These are phyloP conservation scores for Rhytidiadelphus loreus DNA, from an alignment of 225 moss, liverwort and hornwort species.

Conservation along the genomic window DNA sequence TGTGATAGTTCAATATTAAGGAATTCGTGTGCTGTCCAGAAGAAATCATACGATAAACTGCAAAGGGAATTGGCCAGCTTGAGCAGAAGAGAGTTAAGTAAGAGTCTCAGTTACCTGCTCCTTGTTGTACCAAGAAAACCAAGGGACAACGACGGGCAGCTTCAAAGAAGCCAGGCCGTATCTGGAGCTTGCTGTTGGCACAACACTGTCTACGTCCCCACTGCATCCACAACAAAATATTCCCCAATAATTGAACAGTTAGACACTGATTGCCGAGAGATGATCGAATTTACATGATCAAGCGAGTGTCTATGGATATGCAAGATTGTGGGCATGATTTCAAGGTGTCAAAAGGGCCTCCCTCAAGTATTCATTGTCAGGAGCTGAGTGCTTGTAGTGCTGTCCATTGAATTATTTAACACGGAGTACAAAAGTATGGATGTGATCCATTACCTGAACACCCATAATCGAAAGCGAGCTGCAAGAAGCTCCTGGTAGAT, in stretches of 20 bases:
- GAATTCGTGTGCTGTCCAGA: not conserved
- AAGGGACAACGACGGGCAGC: constrained; percentile 29
- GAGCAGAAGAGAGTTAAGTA: not conserved
- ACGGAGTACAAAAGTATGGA: not conserved
- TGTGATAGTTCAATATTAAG: not conserved
- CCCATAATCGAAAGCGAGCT: constrained; percentile 30
- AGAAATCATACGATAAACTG: not conserved
- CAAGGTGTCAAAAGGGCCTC: too few species aligned
- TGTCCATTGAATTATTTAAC: not conserved
- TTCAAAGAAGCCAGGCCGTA: constrained; percentile 33
- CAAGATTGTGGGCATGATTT: too few species aligned
- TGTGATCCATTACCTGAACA: constrained; percentile 14
- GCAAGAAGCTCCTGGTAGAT: constrained; percentile 36
- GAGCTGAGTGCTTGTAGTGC: not conserved
- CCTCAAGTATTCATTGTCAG: not conserved
- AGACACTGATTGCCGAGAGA: not conserved
- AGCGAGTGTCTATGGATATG: too few species aligned
- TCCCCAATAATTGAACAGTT: not conserved
- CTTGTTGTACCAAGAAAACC: constrained; percentile 53
- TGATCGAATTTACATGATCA: too few species aligned
- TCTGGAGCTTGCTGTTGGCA: constrained; percentile 37
- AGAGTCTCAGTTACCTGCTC: constrained; percentile 20
- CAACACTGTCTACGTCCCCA: constrained; percentile 47
- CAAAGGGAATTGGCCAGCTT: not conserved
- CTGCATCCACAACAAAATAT: not conserved